phyloP scores from a whole-genome alignment of 768 basidiomycete species.

The Trametes meyenii region DNA sequence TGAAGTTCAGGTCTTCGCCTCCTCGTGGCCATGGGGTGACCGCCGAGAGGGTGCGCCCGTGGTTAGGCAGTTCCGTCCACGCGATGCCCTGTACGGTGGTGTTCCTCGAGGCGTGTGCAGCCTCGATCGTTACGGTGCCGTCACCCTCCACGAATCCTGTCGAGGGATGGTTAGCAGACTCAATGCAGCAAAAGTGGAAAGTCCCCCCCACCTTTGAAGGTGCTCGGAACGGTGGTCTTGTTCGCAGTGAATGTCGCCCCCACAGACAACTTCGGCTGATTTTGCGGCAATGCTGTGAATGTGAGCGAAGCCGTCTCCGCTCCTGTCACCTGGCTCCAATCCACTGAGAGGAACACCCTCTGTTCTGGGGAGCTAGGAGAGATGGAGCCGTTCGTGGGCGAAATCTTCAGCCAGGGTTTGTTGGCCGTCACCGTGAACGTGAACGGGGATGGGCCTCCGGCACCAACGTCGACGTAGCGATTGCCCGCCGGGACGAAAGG shows the following conservation, averaged over 20 bases:
- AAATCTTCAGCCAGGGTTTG: constrained; percentile 56
- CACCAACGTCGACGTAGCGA: constrained; percentile 65
- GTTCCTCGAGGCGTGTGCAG: constrained; percentile 55
- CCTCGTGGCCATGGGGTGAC: constrained; percentile 62
- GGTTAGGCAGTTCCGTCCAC: constrained; percentile 62
- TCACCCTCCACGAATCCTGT: constrained; percentile 66
- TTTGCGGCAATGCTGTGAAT: constrained; percentile 49
- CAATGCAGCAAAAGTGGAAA: too few relatives aligned
- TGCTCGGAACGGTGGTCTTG: constrained; percentile 40
- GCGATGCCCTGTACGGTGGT: constrained; percentile 50
- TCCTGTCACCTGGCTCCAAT: constrained; percentile 54
- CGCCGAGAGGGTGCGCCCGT: constrained; percentile 61
- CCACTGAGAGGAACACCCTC: constrained; percentile 57
- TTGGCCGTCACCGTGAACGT: constrained; percentile 54
- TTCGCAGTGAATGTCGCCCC: constrained; percentile 36
- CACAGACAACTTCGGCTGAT: constrained; percentile 39
- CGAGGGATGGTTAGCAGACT: not conserved
- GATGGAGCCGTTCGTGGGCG: constrained; percentile 52
- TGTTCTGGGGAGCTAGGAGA: constrained; percentile 50
- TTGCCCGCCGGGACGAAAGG: constrained; percentile 56
- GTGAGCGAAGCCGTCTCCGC: constrained; percentile 45
- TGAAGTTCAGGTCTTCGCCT: constrained; percentile 55
- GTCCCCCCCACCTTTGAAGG: constrained; percentile 49
- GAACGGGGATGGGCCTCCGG: constrained; percentile 62
- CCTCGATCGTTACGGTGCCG: constrained; percentile 70